Base-by-base conservation (phyloP, 108 stramenopile genomes). In the Conticribra guillardii region DNA sequence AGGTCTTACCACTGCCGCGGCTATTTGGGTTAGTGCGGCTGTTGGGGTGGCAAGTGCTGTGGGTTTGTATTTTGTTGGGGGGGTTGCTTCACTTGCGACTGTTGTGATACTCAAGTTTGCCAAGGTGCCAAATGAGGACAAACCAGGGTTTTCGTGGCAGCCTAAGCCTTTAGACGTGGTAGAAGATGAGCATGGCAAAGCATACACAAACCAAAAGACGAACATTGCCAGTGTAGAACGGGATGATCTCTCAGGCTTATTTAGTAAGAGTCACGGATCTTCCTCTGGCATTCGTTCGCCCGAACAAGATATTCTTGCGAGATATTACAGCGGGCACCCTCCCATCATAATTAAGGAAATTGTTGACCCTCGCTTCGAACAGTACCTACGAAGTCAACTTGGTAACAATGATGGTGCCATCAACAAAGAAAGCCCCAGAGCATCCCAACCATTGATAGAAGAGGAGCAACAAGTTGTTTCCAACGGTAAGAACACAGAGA, bases 21-120 rank as follows among this genome's bases (percentile, higher is more conserved):
- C 93, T 29, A 86, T 97, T 55, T 97, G 96, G 96, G 69, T 94
- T 46, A 71, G 82, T n/a, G 96, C 96, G 23, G 92, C 92, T 9
- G 84, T 94, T 11, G 96, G 96, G 9, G 87, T 97, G 23, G 89
- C 92, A 3, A 84, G 89, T 59, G 94, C 91, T 30, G 82, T 83
- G 2, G 94, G 92, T 14, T 60, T 97, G 18, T 85, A 76, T 55
- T 79, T 82, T 50, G 58, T 86, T 28, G 71, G 77, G 18, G 67
- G 55, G 9, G 26, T 77, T 17, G 74, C 82, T 60, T 27, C 74
- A 7, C 27, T 76, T 22, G 46, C 69, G 7, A 76, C 80, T 2
- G 70, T 76, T 53, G 44, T 53, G 2, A 71, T 81, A n/a, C 61
- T 81, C n/a, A 21, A 54, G 28, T 71, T 64, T 48, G 80, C 74